Evolutionary conservation across 2,329 filamentous ascomycete genomes (phyloP).

Genomic region (Ophiosphaerella narmari): DNA sequence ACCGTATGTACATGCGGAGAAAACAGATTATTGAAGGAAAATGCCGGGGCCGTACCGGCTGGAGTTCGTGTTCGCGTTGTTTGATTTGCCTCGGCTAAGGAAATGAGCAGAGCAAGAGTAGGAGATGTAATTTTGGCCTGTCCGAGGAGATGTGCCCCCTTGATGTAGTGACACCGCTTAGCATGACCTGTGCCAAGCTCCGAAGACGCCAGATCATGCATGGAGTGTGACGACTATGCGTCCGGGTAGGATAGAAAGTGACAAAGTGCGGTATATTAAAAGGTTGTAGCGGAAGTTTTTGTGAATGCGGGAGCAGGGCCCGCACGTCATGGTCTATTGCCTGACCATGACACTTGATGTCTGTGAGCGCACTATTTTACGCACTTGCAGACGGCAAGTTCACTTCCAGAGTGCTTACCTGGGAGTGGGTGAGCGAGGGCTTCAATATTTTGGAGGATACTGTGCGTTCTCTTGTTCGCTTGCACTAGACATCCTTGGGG

Average conservation of each 20-base stretch:
- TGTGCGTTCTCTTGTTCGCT: constrained; percentile 34
- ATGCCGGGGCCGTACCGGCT: constrained; percentile 13
- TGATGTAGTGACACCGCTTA: constrained; percentile 16
- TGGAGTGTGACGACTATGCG: constrained; percentile 25
- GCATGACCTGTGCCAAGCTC: constrained; percentile 35
- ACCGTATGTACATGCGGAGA: constrained; percentile 25
- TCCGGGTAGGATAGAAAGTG: constrained; percentile 24
- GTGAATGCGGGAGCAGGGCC: constrained; percentile 6
- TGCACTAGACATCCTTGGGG: constrained; percentile 24
- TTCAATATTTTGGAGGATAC: constrained; percentile 29
- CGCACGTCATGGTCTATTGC: constrained; percentile 11
- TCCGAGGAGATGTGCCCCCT: constrained; percentile 14
- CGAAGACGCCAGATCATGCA: constrained; percentile 33
- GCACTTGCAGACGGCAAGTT: constrained; percentile 15
- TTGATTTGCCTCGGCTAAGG: constrained; percentile 11
- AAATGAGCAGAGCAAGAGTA: constrained; percentile 14
- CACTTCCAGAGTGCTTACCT: constrained; percentile 34
- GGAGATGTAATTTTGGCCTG: constrained; percentile 17
- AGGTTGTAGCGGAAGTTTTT: constrained; percentile 24
- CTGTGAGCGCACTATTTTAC: constrained; percentile 3
- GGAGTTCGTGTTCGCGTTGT: constrained; percentile 23
- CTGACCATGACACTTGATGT: constrained; percentile 10
- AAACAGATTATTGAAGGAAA: constrained; percentile 28
- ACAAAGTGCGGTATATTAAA: constrained; percentile 36
- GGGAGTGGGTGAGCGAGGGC: constrained; percentile 34